Base-by-base conservation (phyloP, 2,329 filamentous ascomycete genomes). In the Emmonsia crescens region DNA sequence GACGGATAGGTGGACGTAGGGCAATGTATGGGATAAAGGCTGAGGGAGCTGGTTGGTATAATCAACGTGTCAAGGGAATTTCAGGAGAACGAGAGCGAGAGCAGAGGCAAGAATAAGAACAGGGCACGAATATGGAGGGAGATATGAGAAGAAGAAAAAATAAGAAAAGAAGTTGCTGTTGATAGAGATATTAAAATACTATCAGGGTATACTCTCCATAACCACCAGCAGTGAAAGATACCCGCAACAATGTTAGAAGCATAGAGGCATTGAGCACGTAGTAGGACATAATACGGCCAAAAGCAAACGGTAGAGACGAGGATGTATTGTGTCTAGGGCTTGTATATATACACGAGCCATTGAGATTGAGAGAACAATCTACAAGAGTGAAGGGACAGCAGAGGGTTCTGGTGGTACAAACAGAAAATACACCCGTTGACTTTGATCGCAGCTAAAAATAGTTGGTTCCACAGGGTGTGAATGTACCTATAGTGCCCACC, bases 311-410 rank as follows among this genome's bases (percentile, higher is more conserved):
- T 9, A 2, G 55, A 42, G 14, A 27, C 24, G 40, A 44, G 12
- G 21, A 29, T 5, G 16, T 16, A 57, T 57, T 57, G 38, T 57
- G 55, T 21, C 16, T 16, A 42, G 14, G 55, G 38, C 38, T 57
- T 24, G 38, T 44, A 57, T 57, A 44, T 31, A 44, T 31, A 57
- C 9, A 42, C 21, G 36, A 42, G 21, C 5, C 38, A 42, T 46
- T 57, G 55, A 42, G 24, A 56, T n/a, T 6, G 38, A 24, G 12
- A 57, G 55, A 57, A 57, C 55, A 57, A 57, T 57, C 36, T 57
- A 38, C 21, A 44, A n/a, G 21, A 44, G 55, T 57, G 55, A 57
- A 57, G 55, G 55, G 38, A 56, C 10, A 16, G 54, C 24, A 31
- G 24, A 29, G 27, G 38, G 31, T 36, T 52, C 52, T 14, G 16